phyloP scores from a whole-genome alignment of 2,329 filamentous ascomycete genomes.

The Fusarium sublunatum region DNA sequence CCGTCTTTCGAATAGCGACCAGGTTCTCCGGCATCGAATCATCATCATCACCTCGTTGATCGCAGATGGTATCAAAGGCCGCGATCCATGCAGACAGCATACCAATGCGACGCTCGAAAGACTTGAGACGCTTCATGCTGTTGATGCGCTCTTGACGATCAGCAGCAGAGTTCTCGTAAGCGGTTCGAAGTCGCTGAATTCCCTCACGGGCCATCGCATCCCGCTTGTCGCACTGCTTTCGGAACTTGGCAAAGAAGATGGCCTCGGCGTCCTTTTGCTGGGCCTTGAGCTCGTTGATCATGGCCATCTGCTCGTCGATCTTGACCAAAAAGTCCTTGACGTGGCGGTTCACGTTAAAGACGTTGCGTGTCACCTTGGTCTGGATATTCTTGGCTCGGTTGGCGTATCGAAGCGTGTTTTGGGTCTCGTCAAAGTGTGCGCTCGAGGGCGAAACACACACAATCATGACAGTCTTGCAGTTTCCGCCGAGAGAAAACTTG shows the following conservation, averaged over 20 bases:
- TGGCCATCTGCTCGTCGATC: slow-evolving; percentile 97
- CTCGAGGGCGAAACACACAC: slow-evolving; percentile 98
- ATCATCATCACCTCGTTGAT: slow-evolving; percentile 60
- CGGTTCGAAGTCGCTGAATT: slow-evolving; percentile 79
- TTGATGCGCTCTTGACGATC: slow-evolving; percentile 83
- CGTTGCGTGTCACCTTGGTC: slow-evolving; percentile 98
- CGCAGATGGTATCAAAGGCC: slow-evolving; percentile 86
- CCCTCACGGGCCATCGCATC: slow-evolving; percentile 81
- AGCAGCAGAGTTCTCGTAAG: slow-evolving; percentile 81
- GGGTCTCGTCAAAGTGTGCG: slow-evolving; percentile 96
- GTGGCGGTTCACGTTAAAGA: slow-evolving; percentile 98
- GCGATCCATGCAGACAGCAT: slow-evolving; percentile 93
- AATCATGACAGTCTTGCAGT: slow-evolving; percentile 99
- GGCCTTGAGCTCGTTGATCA: slow-evolving; percentile 94
- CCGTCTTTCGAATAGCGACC: slow-evolving; percentile 83
- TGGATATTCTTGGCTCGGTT: slow-evolving; percentile 99
- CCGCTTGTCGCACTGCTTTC: slow-evolving; percentile 88
- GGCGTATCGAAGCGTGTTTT: slow-evolving; percentile 96
- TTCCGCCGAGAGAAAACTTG: slow-evolving; percentile 96
- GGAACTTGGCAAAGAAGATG: slow-evolving; percentile 86
- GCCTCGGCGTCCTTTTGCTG: slow-evolving; percentile 91
- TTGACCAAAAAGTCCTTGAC: slow-evolving; percentile 99
- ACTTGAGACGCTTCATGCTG: slow-evolving; percentile 83
- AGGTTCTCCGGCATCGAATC: slow-evolving; percentile 76
- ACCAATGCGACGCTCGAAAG: slow-evolving; percentile 85